Percentiles rank a stretch among this genome's conserved stretches.
These are phyloP conservation scores for Atkinsonella texensis DNA, from an alignment of 2,329 filamentous ascomycete genomes.

Conservation along the genomic window DNA sequence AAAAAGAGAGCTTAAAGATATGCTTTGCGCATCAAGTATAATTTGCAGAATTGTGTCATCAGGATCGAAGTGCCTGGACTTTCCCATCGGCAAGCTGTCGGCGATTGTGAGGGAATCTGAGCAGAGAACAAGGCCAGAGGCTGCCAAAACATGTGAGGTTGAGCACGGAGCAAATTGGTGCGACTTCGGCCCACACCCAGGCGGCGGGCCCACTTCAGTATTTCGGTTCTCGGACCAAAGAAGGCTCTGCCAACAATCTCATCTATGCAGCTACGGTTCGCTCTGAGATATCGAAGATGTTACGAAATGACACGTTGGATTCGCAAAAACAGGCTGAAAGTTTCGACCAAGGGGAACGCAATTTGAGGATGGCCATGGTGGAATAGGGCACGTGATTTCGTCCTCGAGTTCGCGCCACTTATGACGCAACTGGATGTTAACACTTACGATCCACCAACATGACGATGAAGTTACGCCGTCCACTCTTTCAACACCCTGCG, in stretches of 20 bases:
- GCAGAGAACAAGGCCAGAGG: background rate
- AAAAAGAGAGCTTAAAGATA: background rate
- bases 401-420: slow-evolving; percentile 3
- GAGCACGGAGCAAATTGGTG: background rate
- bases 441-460: slow-evolving; percentile 1
- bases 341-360: too few species aligned
- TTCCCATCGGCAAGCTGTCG: background rate
- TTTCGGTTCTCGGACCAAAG: background rate
- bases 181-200: background rate
- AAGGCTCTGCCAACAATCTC: background rate
- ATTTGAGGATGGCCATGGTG: too few species aligned
- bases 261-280: background rate
- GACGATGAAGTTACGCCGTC: background rate
- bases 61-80: background rate
- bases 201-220: background rate
- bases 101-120: background rate
- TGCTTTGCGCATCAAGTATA: background rate
- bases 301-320: too few species aligned
- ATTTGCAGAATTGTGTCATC: background rate
- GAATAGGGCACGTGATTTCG: slow-evolving; percentile 11
- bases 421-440: slow-evolving; percentile 10
- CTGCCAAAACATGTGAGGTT: background rate
- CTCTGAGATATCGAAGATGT: too few species aligned
- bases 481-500: background rate
- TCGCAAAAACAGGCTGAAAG: too few species aligned